Conservation (phyloP, 768 basidiomycete species). For the Rhodotorula graminis region DNA sequence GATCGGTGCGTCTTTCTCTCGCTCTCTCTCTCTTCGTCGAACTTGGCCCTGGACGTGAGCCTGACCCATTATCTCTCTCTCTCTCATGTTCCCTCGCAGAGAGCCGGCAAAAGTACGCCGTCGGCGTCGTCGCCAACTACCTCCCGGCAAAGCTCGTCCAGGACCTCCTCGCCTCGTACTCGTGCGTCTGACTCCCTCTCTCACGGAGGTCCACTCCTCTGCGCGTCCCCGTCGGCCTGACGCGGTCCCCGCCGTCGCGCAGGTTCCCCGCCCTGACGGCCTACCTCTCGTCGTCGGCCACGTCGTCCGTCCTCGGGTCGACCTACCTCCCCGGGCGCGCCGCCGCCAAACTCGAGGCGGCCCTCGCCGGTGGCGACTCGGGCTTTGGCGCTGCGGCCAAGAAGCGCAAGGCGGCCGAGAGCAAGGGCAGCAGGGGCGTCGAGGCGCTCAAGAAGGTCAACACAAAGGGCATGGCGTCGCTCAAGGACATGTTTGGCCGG, state of each 20-base stretch:
- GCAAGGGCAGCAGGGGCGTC: conserved; percentile 30
- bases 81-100: background rate
- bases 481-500: conserved; percentile 26
- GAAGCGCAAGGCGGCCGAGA: conserved; percentile 26
- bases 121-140: conserved; percentile 30
- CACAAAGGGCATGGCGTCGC: conserved; percentile 33
- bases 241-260: background rate
- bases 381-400: conserved; percentile 21
- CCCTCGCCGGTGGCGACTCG: background rate
- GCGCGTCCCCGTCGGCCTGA: background rate
- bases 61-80: background rate
- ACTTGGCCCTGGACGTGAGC: background rate
- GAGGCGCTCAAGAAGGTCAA: conserved; percentile 40
- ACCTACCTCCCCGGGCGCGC: conserved; percentile 34
- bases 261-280: conserved; percentile 19
- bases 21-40: background rate
- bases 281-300: conserved; percentile 11
- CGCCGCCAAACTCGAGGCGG: conserved; percentile 10
- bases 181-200: conserved; percentile 2
- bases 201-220: background rate
- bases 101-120: conserved; percentile 20
- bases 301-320: conserved; percentile 24
- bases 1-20: conserved; percentile 1
- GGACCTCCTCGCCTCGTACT: conserved; percentile 11
- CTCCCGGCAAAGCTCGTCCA: conserved; percentile 10